A percentile compares a stretch with the other conserved stretches of the same genome.
Evolutionary conservation across 768 basidiomycete genomes (phyloP).

Genomic region (Lactifluus volemus): DNA sequence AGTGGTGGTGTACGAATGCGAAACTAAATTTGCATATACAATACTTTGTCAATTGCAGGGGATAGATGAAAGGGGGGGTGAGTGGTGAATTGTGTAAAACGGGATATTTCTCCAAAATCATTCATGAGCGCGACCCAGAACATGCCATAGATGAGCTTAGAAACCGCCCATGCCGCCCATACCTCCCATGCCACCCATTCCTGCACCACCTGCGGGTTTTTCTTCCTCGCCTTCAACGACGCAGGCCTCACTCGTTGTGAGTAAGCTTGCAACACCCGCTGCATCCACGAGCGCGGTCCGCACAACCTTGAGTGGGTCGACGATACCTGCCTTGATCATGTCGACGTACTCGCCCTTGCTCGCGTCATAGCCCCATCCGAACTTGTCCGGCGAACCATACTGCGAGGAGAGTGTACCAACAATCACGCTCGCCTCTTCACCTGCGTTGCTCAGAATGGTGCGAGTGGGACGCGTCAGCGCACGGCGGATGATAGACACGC

Average conservation of each 20-base stretch:
- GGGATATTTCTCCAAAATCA: neutral
- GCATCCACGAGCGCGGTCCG: slow-evolving; percentile 90
- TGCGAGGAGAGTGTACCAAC: slow-evolving; percentile 73
- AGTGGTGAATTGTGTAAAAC: neutral
- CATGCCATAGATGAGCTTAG: slow-evolving; percentile 21
- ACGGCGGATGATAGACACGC: slow-evolving; percentile 84
- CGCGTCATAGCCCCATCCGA: slow-evolving; percentile 85
- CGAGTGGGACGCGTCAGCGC: slow-evolving; percentile 79
- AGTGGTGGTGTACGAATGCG: slow-evolving; percentile 16
- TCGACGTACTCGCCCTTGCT: slow-evolving; percentile 87
- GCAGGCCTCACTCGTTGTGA: slow-evolving; percentile 90
- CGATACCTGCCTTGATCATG: slow-evolving; percentile 91
- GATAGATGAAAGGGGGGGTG: neutral
- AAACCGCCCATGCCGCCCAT: slow-evolving; percentile 52
- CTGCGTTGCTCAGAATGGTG: slow-evolving; percentile 88
- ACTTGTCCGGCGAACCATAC: slow-evolving; percentile 68
- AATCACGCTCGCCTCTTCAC: slow-evolving; percentile 89
- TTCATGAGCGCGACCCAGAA: neutral
- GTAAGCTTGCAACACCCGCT: slow-evolving; percentile 82
- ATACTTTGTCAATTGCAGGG: slow-evolving; percentile 8
- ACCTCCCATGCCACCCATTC: slow-evolving; percentile 49
- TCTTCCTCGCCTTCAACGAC: slow-evolving; percentile 89
- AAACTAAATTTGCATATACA: slow-evolving; percentile 10
- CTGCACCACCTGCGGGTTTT: slow-evolving; percentile 40
- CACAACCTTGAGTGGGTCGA: slow-evolving; percentile 95